Evolutionary conservation across 352 stramenopile species (phyloP).

Genomic region (Blastocystis sp.): DNA sequence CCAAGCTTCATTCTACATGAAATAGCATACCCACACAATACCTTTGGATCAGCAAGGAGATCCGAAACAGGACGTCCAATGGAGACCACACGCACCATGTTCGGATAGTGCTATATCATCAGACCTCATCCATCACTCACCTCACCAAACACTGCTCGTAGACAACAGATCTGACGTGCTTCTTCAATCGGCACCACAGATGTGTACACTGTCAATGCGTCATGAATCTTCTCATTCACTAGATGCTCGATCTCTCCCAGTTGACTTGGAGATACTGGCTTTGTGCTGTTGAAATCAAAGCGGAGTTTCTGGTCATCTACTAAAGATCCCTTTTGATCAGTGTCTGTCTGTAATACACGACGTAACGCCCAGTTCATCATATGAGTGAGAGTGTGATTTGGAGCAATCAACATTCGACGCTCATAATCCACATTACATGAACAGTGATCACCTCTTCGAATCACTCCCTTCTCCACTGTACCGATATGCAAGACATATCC

Average conservation of each 20-base stretch:
- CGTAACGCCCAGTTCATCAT: slow-evolving; percentile 94
- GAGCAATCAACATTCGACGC: slow-evolving; percentile 84
- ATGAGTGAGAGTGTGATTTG: slow-evolving; percentile 99
- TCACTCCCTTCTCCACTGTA: slow-evolving; percentile 72
- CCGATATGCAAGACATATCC: slow-evolving; percentile 93
- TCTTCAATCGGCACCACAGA: slow-evolving; percentile 87
- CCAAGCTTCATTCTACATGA: slow-evolving; percentile 79
- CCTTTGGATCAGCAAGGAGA: slow-evolving; percentile 75
- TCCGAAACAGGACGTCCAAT: slow-evolving; percentile 80
- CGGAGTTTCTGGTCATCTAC: slow-evolving; percentile 92
- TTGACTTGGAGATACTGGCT: slow-evolving; percentile 86
- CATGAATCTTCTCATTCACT: slow-evolving; percentile 74
- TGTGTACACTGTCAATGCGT: slow-evolving; percentile 78
- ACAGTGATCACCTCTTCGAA: slow-evolving; percentile 81
- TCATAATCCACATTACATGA: slow-evolving; percentile 88
- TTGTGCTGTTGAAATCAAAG: slow-evolving; percentile 97
- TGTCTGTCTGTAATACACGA: slow-evolving; percentile 85
- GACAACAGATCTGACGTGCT: slow-evolving; percentile 87
- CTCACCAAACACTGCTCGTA: slow-evolving; percentile 97
- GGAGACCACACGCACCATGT: slow-evolving; percentile 92
- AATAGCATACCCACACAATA: too few relatives aligned
- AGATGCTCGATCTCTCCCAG: slow-evolving; percentile 79
- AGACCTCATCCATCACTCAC: slow-evolving; percentile 71
- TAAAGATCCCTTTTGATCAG: slow-evolving; percentile 94
- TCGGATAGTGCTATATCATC: slow-evolving; percentile 80